phyloP scores from a whole-genome alignment of 305 asterid genomes.

The Fraxinus greggii region DNA sequence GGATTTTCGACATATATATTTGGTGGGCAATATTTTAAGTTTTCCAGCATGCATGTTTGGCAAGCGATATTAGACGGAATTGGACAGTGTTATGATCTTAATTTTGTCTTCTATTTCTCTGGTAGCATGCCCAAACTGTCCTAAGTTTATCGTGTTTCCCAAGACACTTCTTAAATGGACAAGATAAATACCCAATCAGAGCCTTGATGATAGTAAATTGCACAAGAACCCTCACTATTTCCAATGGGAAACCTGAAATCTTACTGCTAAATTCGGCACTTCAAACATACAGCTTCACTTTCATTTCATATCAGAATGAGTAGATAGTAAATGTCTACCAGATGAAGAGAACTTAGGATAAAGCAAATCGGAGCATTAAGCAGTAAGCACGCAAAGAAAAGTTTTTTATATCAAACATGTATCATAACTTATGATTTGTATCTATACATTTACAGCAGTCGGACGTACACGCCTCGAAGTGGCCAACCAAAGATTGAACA shows the following conservation, averaged over 20 bases:
- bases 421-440: neutral
- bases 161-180: neutral
- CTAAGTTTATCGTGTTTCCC: neutral
- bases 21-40: neutral
- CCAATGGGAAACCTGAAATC: neutral
- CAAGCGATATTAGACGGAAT: neutral
- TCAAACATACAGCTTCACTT: neutral
- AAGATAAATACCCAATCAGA: neutral
- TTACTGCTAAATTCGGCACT: neutral
- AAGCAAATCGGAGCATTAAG: neutral
- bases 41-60: neutral
- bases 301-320: neutral
- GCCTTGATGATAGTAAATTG: neutral
- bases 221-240: neutral
- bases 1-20: neutral
- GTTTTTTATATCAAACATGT: neutral
- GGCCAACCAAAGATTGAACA: constrained; percentile 30
- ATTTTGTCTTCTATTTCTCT: neutral
- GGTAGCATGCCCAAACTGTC: neutral
- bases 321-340: neutral
- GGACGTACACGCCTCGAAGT: constrained; percentile 19
- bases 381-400: neutral
- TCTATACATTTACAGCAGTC: constrained; percentile 43
- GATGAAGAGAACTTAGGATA: neutral
- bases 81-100: neutral